Evolutionary conservation across 352 stramenopile genomes (phyloP), one percentile per base, ranked within the genome.

Genomic region (Phytophthora colocasiae): DNA sequence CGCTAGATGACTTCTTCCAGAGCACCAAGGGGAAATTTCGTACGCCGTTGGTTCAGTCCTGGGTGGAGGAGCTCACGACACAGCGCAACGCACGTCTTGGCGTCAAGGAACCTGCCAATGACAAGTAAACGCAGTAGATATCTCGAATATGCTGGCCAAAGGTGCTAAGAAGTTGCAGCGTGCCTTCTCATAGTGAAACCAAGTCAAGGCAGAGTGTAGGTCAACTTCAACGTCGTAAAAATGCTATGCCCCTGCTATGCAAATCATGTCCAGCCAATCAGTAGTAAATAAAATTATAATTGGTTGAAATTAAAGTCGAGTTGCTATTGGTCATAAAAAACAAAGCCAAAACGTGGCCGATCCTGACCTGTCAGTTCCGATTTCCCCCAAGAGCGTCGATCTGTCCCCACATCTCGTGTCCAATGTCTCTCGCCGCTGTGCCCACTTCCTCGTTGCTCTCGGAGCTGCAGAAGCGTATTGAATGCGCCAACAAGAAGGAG

Each of bases 401-500:
- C 34, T 45, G 14, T 53, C 47, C 34, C 15, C 45, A 9, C 11
- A 38, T 45, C 15, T 49, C 4, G 2, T 12, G 2, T 1, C 22
- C 55, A 48, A 88, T 85, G 73, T 89, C 84, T 53, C 85, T 95
- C 69, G 87, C 87, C 49, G 82, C 77, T 27, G 76, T 96, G 47
- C 88, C 90, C 46, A 97, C 92, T 27, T 82, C 89, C 65, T 77
- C 80, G 43, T 80, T 98, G 41, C 81, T 98, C 46, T 81, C 90
- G 47, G 92, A 98, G 82, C 63, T 98, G 54, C 79, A 97, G 83
- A 96, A 94, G 75, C 88, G 93, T 68, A 88, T 98, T 36, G 85
- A 97, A 41, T 98, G 95, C 74, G 79, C 84, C 44, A 74, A 78
- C 66, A 98, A 98, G 81, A 96, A 97, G 80, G 92, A 98, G 78